Base-by-base conservation (phyloP, 306 rosid genomes). In the Rubus parviflorus region DNA sequence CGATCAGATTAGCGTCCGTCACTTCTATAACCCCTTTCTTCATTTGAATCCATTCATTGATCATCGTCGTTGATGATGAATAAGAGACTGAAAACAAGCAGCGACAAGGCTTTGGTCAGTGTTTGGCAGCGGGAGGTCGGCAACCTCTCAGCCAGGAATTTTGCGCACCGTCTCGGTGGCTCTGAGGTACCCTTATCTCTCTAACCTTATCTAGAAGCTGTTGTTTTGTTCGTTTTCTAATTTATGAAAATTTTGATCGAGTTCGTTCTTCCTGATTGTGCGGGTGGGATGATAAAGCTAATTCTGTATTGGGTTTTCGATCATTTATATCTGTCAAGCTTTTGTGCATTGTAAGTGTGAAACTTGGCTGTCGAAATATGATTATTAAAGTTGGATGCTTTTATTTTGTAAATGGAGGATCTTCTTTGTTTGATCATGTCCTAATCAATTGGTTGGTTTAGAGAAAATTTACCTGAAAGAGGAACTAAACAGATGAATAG, bases 51-150 rank as follows among this genome's bases (percentile, higher is more conserved):
- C 35, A 30, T 1, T 46, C 3, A 46, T 46, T 14, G 37, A 22
- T 57, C 37, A 54, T 57, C 63, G 64, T 17, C 5, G 66, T 41
- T 2, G 70, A 84, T 51, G 81, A 91, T 88, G 97, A 90, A 76
- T 53, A 92, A 85, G 89, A 78, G 90, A 67, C 75, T 83, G 7
- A 76, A 85, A 53, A 38, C 80, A 16, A 70, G 68, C 78, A 25
- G 72, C 68, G 89, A 81, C 75, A 89, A 83, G 66, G 78, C 97
- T 0, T 80, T 90, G 14, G 74, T 84, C 63, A 89, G 88, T 85
- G 85, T 95, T 62, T 89, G 89, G 87, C 82, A 83, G 76, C 91
- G 97, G 35, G 93, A 92, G 78, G 81, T 92, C 41, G 99, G 99
- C 74, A 40, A 79, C 30, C 88, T 95, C 22, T 89, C 95, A 4